Evolutionary conservation across 2,329 filamentous ascomycete species (phyloP), one percentile per base, ranked within the genome.

Genomic region (Zymoseptoria passerinii): DNA sequence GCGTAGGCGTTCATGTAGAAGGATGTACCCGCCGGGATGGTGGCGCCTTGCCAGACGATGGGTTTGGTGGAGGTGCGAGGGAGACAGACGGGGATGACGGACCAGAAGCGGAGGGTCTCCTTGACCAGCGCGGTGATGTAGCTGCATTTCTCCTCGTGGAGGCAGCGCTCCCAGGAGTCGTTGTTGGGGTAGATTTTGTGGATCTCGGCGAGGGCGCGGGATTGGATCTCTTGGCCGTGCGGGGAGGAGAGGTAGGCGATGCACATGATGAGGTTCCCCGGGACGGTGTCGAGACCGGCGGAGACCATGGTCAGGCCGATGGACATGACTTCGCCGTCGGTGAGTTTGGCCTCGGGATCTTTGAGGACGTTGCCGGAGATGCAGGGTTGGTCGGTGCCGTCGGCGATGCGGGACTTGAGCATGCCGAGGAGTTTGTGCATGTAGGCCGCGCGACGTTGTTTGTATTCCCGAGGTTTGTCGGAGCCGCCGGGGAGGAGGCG

Each of bases 231-330:
- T 64, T 88, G 86, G 13, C 89, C 88, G 9, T 85, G 77, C 0
- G 80, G 73, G 0, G 83, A 85, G n/a, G 86, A 82, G 2, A 94
- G 80, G 65, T 88, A 89, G 2, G 87, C 89, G 50, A 92, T 83
- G 10, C 86, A 85, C 86, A 90, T 90, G 67, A 90, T 86, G 8
- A 92, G 74, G 61, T 91, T 92, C 9, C 85, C 87, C 0, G 89
- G 87, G 1, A 94, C 86, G 0, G 89, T 94, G 69, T 94, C 89
- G 16, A 92, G 81, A 18, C 89, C 89, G 0, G 88, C 89, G 1
- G 86, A 88, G 0, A 92, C 86, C 83, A 92, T 91, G 23, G 88
- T 90, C 23, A 94, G 74, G 70, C 89, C 90, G 65, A 94, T 90
- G 2, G 87, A 89, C 72, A 88, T 90, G 53, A 92, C 80, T 71